Evolutionary conservation across 2,329 filamentous ascomycete genomes (phyloP).

Genomic region (Diaporthe citrichinensis): DNA sequence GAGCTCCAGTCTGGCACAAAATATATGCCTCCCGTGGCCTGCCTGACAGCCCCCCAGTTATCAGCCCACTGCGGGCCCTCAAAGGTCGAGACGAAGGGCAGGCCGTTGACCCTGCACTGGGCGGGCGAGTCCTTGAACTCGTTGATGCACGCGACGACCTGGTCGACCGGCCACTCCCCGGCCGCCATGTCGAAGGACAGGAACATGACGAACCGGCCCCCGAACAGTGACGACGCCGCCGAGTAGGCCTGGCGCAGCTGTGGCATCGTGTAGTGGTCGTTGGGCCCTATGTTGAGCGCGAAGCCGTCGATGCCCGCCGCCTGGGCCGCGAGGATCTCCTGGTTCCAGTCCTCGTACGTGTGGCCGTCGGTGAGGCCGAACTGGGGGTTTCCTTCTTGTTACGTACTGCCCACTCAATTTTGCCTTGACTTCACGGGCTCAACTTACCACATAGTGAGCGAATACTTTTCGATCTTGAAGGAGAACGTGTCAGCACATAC

Average conservation of each 20-base stretch:
- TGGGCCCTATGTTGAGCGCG: conserved; percentile 56
- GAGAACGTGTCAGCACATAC: background rate
- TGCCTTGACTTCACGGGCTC: background rate
- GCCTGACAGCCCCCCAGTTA: conserved; percentile 59
- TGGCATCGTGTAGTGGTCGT: conserved; percentile 50
- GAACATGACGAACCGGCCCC: conserved; percentile 52
- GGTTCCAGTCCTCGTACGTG: conserved; percentile 48
- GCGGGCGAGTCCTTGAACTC: conserved; percentile 53
- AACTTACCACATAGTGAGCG: conserved; percentile 49
- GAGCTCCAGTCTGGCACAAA: conserved; percentile 64
- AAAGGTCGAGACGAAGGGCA: conserved; percentile 66
- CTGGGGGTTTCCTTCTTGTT: conserved; percentile 35
- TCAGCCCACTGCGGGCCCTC: conserved; percentile 59
- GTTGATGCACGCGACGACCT: conserved; percentile 52
- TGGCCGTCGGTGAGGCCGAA: conserved; percentile 53
- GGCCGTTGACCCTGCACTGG: conserved; percentile 57
- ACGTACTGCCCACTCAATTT: background rate
- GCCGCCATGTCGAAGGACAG: conserved; percentile 53
- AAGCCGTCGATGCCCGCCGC: conserved; percentile 57
- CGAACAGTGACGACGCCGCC: conserved; percentile 44
- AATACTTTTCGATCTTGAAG: conserved; percentile 45
- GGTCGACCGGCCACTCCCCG: conserved; percentile 47
- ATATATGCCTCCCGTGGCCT: conserved; percentile 54
- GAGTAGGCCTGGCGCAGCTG: conserved; percentile 53
- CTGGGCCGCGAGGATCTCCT: conserved; percentile 53